Evolutionary conservation across 208 protist species (phyloP).

Genomic region (Acanthamoeba triangularis): DNA sequence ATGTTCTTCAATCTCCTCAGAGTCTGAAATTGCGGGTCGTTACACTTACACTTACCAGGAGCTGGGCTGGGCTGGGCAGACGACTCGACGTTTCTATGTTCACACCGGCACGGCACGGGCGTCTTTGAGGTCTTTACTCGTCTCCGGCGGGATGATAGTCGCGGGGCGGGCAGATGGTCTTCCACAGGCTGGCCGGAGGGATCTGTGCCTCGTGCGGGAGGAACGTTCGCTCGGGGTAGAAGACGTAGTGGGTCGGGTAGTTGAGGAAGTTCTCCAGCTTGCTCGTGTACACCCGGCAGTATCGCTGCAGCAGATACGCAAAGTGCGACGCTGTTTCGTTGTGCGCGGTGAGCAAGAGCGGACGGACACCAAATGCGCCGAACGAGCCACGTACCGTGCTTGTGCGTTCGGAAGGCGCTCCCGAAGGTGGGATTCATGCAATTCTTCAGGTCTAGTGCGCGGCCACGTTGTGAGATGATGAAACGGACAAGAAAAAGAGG

Average conservation of each 20-base stretch:
- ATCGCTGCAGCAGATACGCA: slow-evolving; percentile 65
- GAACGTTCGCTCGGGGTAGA: slow-evolving; percentile 68
- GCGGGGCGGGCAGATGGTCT: slow-evolving; percentile 61
- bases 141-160: not conserved
- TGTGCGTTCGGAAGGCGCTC: slow-evolving; percentile 66
- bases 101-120: no score
- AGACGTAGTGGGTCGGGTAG: slow-evolving; percentile 64
- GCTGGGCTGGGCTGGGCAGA: not conserved
- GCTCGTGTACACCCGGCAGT: slow-evolving; percentile 53
- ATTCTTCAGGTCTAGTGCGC: slow-evolving; percentile 53
- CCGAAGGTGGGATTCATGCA: slow-evolving; percentile 56
- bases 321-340: slow-evolving; percentile 47
- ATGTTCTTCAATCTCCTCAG: no score
- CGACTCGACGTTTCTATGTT: not conserved
- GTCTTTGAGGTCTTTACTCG: not conserved
- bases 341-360: not conserved
- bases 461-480: no score
- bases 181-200: slow-evolving; percentile 56
- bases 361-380: not conserved
- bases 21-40: no score
- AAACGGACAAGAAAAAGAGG: no score
- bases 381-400: slow-evolving; percentile 14
- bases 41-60: no score
- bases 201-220: slow-evolving; percentile 44
- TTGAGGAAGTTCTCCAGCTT: slow-evolving; percentile 76